These are phyloP conservation scores for Dendrobium huoshanense DNA, from an alignment of 106 monocot genomes.

Conservation along the genomic window DNA sequence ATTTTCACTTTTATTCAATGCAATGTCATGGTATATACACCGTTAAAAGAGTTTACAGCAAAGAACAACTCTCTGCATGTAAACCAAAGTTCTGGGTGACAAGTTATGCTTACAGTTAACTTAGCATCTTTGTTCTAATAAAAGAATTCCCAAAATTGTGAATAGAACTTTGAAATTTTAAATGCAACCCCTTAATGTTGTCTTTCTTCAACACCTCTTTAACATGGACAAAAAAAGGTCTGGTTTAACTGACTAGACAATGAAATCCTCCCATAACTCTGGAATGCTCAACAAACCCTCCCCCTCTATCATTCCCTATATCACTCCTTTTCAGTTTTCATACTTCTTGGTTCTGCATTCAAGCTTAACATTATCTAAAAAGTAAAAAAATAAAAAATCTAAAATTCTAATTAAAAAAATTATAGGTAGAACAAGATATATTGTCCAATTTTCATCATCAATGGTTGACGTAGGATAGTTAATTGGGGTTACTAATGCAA, in stretches of 20 bases:
- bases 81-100: background rate
- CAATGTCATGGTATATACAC: background rate
- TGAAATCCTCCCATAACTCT: background rate
- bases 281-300: background rate
- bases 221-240: too few relatives aligned
- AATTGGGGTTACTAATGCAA: too few relatives aligned
- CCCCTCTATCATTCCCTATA: background rate
- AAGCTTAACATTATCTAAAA: background rate
- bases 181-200: background rate
- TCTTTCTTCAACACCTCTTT: too few relatives aligned
- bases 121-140: too few relatives aligned
- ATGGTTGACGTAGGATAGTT: background rate
- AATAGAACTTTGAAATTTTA: background rate
- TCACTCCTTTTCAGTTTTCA: background rate
- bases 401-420: background rate
- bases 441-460: background rate
- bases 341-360: background rate
- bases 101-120: too few relatives aligned
- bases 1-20: background rate
- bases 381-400: too few relatives aligned
- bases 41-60: background rate
- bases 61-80: background rate
- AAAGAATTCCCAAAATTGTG: background rate
- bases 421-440: background rate
- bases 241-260: background rate